Evolutionary conservation across 257 asterid genomes (phyloP), one percentile per base, ranked within the genome.

Genomic region (Nicotiana sylvestris): DNA sequence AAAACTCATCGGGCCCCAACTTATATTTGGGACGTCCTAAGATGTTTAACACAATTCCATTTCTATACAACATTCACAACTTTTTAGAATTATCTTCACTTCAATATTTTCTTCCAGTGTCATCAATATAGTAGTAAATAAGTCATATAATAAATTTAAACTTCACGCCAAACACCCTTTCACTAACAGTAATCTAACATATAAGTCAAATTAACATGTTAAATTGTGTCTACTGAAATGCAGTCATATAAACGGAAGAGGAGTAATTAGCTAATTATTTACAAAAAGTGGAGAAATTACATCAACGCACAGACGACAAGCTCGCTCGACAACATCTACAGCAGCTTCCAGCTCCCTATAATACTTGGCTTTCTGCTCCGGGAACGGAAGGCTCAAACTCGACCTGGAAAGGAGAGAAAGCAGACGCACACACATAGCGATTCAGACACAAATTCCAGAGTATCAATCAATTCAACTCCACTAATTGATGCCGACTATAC

Each of bases 301-400:
- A 62, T 94, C 94, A 82, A 93, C 93, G 79, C 99, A 96, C 80
- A 96, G 97, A 88, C 83, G 90, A 85, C 98, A 94, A 83, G 98
- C 97, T 88, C 98, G 93, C 77, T 93, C 92, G 80, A 94, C 97
- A 35, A 94, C 98, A 86, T 88, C 88, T 70, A 90, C 89, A 35
- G 99, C 98, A 27, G 97, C 95, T 81, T 87, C 88, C 67, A 96
- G 92, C 84, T 96, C 97, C 51, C 90, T 90, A 67, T 90, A 85
- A 87, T 91, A 91, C 90, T 86, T 87, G 1, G 93, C 92, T 16
- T 93, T 90, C 86, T 86, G 67, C 87, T 91, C 92, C 2, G 86
- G 17, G 82, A 96, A 85, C 33, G 98, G 99, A 68, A 94, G 90
- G 77, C 76, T 84, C 78, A 61, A 77, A 67, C 81, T 84, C 61